A percentile compares a stretch with the other conserved stretches of the same genome.
These are phyloP conservation scores for Beauveria varroae DNA, from an alignment of 2,329 filamentous ascomycete species.

Conservation along the genomic window DNA sequence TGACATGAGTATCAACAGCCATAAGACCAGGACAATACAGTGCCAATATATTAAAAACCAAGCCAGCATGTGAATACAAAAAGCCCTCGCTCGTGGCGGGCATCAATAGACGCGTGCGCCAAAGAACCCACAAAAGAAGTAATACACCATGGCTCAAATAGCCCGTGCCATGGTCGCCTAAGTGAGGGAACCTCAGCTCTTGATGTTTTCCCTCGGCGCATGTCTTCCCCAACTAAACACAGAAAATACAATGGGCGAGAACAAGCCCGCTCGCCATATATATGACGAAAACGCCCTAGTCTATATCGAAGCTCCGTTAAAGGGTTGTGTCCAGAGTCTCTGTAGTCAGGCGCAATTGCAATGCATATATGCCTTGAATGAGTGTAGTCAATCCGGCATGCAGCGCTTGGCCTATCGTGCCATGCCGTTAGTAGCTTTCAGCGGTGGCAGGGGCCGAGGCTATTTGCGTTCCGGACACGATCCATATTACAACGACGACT, in stretches of 20 bases:
- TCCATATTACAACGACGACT: conserved; percentile 36
- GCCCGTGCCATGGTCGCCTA: neutral
- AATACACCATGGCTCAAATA: neutral
- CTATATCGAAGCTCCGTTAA: neutral
- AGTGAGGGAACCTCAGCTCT: conserved; percentile 12
- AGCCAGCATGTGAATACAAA: neutral
- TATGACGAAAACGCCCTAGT: conserved; percentile 1
- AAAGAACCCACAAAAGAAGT: conserved; percentile 4
- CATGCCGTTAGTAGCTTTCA: neutral
- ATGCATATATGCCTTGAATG: neutral
- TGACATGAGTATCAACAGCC: too few species aligned
- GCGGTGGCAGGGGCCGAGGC: neutral
- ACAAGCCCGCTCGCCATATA: neutral
- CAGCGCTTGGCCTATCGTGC: neutral
- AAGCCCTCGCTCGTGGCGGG: neutral
- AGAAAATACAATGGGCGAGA: neutral
- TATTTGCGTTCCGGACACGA: conserved; percentile 30
- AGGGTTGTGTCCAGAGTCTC: neutral
- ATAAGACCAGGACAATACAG: too few species aligned
- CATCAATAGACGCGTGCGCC: neutral
- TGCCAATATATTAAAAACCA: too few species aligned
- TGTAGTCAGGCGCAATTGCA: conserved; percentile 3
- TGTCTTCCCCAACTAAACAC: neutral
- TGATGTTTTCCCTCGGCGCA: conserved; percentile 10
- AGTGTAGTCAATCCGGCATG: neutral